Conservation (phyloP, 1,284 basidiomycete genomes). For the Cystobasidiaceae sp. region DNA sequence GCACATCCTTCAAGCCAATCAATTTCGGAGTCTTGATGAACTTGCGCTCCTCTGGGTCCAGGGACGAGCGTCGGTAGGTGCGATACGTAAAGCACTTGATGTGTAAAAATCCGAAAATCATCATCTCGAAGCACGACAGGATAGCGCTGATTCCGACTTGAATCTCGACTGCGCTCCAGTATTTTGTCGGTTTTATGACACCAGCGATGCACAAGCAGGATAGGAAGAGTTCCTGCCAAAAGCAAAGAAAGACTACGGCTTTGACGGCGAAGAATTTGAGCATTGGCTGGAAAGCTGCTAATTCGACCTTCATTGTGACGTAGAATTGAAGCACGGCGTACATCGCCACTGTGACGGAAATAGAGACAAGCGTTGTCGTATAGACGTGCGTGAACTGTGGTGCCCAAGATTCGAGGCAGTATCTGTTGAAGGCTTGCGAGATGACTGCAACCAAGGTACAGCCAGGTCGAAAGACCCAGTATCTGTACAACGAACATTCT, state of each 20-base stretch:
- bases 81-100: slow-evolving; percentile 69
- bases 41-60: slow-evolving; percentile 14
- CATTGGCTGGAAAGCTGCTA: slow-evolving; percentile 60
- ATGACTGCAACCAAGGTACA: slow-evolving; percentile 53
- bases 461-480: slow-evolving; percentile 24
- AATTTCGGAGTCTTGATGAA: slow-evolving; percentile 11
- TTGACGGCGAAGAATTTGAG: slow-evolving; percentile 69
- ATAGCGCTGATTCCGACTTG: slow-evolving; percentile 67
- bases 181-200: slow-evolving; percentile 60
- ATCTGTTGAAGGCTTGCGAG: slow-evolving; percentile 48
- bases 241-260: slow-evolving; percentile 65
- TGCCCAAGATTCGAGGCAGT: slow-evolving; percentile 67
- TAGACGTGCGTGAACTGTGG: slow-evolving; percentile 66
- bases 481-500: neutral
- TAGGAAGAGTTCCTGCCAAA: slow-evolving; percentile 64
- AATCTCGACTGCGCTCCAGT: slow-evolving; percentile 61
- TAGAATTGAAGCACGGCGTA: slow-evolving; percentile 59
- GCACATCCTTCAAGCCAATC: slow-evolving; percentile 14
- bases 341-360: slow-evolving; percentile 73
- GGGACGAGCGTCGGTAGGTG: slow-evolving; percentile 51
- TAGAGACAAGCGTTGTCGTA: slow-evolving; percentile 59
- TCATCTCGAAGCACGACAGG: slow-evolving; percentile 66
- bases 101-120: slow-evolving; percentile 50
- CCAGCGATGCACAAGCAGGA: slow-evolving; percentile 59
- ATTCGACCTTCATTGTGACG: slow-evolving; percentile 55